Evolutionary conservation across 176 grass and related monocot species (phyloP).

Genomic region (Bothriochloa decipiens): DNA sequence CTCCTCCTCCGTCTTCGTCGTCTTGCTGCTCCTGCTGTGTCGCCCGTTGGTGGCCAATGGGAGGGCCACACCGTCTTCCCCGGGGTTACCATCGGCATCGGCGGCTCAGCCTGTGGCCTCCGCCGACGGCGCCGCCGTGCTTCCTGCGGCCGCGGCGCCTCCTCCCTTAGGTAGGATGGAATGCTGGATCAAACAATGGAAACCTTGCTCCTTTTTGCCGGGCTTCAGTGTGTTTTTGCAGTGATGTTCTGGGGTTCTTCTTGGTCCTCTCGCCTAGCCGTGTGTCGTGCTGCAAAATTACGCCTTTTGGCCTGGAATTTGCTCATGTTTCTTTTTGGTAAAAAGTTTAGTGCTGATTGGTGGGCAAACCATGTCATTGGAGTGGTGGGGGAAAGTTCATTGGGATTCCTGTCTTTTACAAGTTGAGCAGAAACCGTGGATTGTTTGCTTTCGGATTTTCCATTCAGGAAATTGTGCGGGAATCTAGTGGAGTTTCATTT

Average conservation of each 20-base stretch:
- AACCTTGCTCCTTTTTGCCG: neutral
- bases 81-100: neutral
- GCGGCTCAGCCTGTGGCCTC: neutral
- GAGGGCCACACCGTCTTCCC: slow-evolving; percentile 16
- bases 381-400: neutral
- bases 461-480: neutral
- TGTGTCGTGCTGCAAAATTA: neutral
- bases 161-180: slow-evolving; percentile 36
- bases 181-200: neutral
- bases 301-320: neutral
- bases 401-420: neutral
- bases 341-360: slow-evolving; percentile 11
- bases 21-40: slow-evolving; percentile 43
- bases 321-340: neutral
- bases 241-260: neutral
- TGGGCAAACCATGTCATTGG: slow-evolving; percentile 2
- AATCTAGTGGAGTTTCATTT: slow-evolving; percentile 1
- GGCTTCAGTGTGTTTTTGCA: neutral
- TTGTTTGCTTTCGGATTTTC: neutral
- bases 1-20: slow-evolving; percentile 7
- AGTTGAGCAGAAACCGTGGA: neutral
- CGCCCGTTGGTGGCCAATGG: slow-evolving; percentile 37
- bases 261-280: neutral
- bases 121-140: neutral
- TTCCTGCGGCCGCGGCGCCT: neutral